A percentile compares a stretch with the other conserved stretches of the same genome.
phyloP scores from a whole-genome alignment of 2,329 filamentous ascomycete genomes.

The Ustilaginoidea virens region DNA sequence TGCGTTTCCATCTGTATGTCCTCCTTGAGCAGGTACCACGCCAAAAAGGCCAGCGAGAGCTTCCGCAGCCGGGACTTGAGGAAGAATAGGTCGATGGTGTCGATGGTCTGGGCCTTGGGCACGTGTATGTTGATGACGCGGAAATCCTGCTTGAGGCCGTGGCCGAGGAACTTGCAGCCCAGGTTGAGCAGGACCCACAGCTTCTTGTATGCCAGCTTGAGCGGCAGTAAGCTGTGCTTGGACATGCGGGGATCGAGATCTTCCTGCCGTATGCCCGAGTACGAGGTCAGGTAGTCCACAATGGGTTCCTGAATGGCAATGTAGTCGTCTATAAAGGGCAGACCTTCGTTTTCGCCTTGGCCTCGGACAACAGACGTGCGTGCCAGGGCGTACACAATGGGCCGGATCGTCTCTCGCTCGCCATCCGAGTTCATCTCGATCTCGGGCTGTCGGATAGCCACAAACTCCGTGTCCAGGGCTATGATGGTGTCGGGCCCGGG shows the following conservation, averaged over 20 bases:
- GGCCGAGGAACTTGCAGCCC: conserved; percentile 84
- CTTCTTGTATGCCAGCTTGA: conserved; percentile 95
- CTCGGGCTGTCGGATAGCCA: conserved; percentile 80
- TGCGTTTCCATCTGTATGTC: conserved; percentile 88
- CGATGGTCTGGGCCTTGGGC: conserved; percentile 76
- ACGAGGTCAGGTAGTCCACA: conserved; percentile 88
- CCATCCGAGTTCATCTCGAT: conserved; percentile 95
- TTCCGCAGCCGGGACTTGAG: conserved; percentile 69
- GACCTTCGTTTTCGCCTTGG: conserved; percentile 58
- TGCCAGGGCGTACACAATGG: conserved; percentile 81
- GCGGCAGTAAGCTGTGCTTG: conserved; percentile 65
- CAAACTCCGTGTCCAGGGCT: conserved; percentile 92
- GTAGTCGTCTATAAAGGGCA: conserved; percentile 94
- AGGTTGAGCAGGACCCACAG: conserved; percentile 93
- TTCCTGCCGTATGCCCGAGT: conserved; percentile 75
- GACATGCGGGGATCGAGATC: conserved; percentile 72
- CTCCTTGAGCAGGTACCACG: conserved; percentile 81
- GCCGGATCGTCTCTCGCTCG: conserved; percentile 78
- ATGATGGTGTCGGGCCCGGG: conserved; percentile 61
- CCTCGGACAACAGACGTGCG: conserved; percentile 83
- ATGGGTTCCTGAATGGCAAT: conserved; percentile 82
- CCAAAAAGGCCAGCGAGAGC: conserved; percentile 78
- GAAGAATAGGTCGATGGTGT: conserved; percentile 87
- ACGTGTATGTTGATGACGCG: conserved; percentile 97
- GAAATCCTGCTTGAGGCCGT: conserved; percentile 89